Conservation (phyloP, 1,284 basidiomycete genomes). For the Marasmius fiardii region DNA sequence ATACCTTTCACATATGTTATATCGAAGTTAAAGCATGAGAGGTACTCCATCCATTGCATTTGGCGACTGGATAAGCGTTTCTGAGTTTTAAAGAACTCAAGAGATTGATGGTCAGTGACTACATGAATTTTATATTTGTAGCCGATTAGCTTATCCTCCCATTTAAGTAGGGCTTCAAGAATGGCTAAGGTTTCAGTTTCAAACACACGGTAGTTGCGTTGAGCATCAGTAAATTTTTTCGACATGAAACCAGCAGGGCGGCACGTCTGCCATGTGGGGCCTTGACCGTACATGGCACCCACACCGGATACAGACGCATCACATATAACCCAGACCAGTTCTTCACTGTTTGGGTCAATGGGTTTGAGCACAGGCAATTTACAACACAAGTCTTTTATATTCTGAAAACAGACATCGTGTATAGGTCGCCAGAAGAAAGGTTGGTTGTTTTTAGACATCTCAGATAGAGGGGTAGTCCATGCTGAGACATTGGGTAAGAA, state of each 20-base stretch:
- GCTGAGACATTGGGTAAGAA: background rate
- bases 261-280: too few species aligned
- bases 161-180: constrained; percentile 25
- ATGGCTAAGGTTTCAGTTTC: constrained; percentile 29
- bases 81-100: constrained; percentile 9
- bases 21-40: constrained; percentile 6
- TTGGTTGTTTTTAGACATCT: too few species aligned
- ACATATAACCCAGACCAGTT: constrained; percentile 8
- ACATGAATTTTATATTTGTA: constrained; percentile 17
- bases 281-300: too few species aligned
- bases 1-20: constrained; percentile 9
- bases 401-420: background rate
- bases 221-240: constrained; percentile 33
- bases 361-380: background rate
- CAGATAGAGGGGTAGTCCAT: background rate
- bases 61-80: background rate
- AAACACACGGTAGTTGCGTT: constrained; percentile 32
- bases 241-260: constrained; percentile 37
- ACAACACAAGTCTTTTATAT: background rate
- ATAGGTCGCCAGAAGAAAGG: too few species aligned
- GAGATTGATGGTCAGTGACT: constrained; percentile 9
- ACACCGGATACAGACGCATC: too few species aligned
- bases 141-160: too few species aligned
- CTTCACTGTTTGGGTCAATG: background rate
- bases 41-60: too few species aligned